Evolutionary conservation across 805 yeast species (phyloP), one percentile per base, ranked within the genome.

Genomic region (Ogataea saltuana): DNA sequence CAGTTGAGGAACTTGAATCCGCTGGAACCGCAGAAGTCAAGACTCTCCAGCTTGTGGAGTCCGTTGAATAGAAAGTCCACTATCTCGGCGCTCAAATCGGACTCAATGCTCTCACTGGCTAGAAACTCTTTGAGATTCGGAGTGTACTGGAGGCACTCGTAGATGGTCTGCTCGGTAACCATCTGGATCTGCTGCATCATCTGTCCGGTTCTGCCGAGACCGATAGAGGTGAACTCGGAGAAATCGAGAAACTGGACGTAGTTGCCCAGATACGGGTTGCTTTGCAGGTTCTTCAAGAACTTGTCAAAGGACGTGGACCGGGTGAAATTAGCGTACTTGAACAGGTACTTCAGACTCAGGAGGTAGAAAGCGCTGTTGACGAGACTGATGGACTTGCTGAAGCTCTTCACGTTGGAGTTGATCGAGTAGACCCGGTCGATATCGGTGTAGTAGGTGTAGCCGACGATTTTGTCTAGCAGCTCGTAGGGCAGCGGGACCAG

Each of bases 151-250:
- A 89, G 69, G 44, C 88, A 86, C 17, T 77, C 70, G 34, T 76
- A 63, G 18, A 89, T 80, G 2, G 96, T 89, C 20, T 69, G 67
- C 30, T 83, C 72, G 0, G 96, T 89, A 30, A 89, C 88, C 86
- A 87, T 86, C 64, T 89, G 95, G 54, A 89, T 89, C 64, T 86
- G 95, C 63, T 79, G 83, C 65, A 86, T 90, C 96, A 89, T 89
- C 53, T 83, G 76, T 9, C 86, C 88, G 0, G 97, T 85, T 50
- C 97, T 72, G 2, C 97, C 97, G 36, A 89, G 71, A 0, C 97
- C 97, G 37, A 90, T 81, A 0, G 91, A 83, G 1, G 97, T 88
- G 63, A 89, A 84, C 53, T 86, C 91, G 56, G 86, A 85, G 56
- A 89, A 90, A 67, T 89, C 97, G 54, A 90, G 75, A 40, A 83